phyloP scores from a whole-genome alignment of 179 eudicot species.

The Beta macrorhiza region DNA sequence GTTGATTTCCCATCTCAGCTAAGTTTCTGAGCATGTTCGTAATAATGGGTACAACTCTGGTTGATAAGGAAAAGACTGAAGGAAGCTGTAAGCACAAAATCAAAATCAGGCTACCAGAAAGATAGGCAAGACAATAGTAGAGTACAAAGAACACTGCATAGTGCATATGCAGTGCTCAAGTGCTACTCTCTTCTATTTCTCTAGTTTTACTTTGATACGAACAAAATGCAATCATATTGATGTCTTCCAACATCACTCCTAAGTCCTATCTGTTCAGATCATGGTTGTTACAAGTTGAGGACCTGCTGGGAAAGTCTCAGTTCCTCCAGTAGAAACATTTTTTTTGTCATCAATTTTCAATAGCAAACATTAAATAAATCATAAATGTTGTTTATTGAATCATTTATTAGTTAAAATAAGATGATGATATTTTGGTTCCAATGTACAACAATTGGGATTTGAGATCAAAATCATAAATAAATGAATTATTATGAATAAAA shows the following conservation, averaged over 20 bases:
- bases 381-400: too few relatives aligned
- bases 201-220: not conserved
- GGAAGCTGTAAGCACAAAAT: constrained; percentile 63
- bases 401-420: too few relatives aligned
- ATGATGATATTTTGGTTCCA: too few relatives aligned
- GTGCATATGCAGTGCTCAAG: not conserved
- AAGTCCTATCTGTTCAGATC: not conserved
- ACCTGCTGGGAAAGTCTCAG: too few relatives aligned
- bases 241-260: not conserved
- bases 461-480: too few relatives aligned
- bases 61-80: constrained; percentile 77
- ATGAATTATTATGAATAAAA: too few relatives aligned
- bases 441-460: too few relatives aligned
- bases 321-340: too few relatives aligned
- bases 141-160: not conserved
- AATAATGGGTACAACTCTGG: constrained; percentile 84
- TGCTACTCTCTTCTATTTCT: not conserved
- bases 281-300: too few relatives aligned
- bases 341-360: too few relatives aligned
- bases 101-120: constrained; percentile 15
- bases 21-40: constrained; percentile 82
- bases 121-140: not conserved
- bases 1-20: constrained; percentile 78
- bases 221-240: not conserved
- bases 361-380: too few relatives aligned